Evolutionary conservation across 1,139 yeast genomes (phyloP), one percentile per base, ranked within the genome.

Genomic region (Lodderomyces elongisporus): DNA sequence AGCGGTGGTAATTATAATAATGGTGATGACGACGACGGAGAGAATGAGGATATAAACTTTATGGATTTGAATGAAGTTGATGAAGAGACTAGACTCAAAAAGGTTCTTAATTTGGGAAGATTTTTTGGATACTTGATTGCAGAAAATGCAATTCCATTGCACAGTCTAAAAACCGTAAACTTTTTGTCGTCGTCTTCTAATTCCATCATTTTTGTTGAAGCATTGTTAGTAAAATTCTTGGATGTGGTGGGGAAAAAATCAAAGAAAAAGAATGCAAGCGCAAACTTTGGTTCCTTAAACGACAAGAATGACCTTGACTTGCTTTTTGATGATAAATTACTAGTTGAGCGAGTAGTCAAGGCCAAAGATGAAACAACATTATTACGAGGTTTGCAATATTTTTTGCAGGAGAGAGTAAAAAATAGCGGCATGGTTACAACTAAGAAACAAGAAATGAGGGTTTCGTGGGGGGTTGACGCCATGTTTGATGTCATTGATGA

Each of bases 91-190:
- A 73, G 76, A 44, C 54, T 85, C 27, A 72, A 71, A 45, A 72
- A 75, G 47, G 68, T 79, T 25, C 69, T 84, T 35, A 88, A 85
- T 48, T 64, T 81, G 47, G 96, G 95, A 4, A 68, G 88, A 38
- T 76, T 91, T 45, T 88, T 75, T 49, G 96, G 96, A 0, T 67
- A 65, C 35, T 56, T 91, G 28, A 69, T 88, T 15, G 77, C 83
- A 1, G 85, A 85, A 47, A 87, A 85, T 1, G 67, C 80, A 0
- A 61, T 89, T 43, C 78, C 87, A 4, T 62, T 91, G 33, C 91
- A 85, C 48, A 59, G 82, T 2, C 68, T 91, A 41, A 77, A 84
- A 45, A 79, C 79, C 5, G 72, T 85, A 20, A 84, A 91, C 46
- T 82, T 91, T 42, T 59, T 88, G 40, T 77, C 91, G 0, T 74